Evolutionary conservation across 2,329 filamentous ascomycete species (phyloP).

Genomic region (Rhynchosporium secalis): DNA sequence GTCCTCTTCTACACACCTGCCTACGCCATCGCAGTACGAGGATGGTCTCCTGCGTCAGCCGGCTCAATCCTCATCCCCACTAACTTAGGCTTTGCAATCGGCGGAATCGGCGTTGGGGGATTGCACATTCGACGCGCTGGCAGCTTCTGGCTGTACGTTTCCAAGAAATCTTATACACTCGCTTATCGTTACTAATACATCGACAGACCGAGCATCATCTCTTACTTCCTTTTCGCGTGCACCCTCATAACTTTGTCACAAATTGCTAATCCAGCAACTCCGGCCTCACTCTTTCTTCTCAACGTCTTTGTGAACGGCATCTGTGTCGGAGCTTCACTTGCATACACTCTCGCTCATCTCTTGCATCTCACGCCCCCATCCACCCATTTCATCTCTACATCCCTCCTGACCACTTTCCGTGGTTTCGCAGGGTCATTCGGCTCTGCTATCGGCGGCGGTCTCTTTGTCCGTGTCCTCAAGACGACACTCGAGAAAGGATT

Average conservation of each 20-base stretch:
- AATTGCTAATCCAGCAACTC: slow-evolving; percentile 53
- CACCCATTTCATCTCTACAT: slow-evolving; percentile 73
- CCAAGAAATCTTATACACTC: background rate
- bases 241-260: slow-evolving; percentile 58
- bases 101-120: slow-evolving; percentile 71
- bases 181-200: slow-evolving; percentile 8
- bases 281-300: slow-evolving; percentile 55
- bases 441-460: slow-evolving; percentile 73
- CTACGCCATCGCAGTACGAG: slow-evolving; percentile 74
- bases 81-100: slow-evolving; percentile 74
- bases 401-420: slow-evolving; percentile 75
- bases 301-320: slow-evolving; percentile 71
- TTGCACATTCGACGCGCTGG: slow-evolving; percentile 73
- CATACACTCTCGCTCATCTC: slow-evolving; percentile 79
- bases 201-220: slow-evolving; percentile 54
- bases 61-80: slow-evolving; percentile 79
- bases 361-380: slow-evolving; percentile 68
- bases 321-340: slow-evolving; percentile 69
- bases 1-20: slow-evolving; percentile 80
- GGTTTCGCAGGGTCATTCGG: slow-evolving; percentile 82
- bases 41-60: slow-evolving; percentile 66
- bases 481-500: slow-evolving; percentile 41
- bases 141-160: slow-evolving; percentile 63
- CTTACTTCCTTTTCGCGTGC: slow-evolving; percentile 61
- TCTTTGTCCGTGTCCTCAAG: slow-evolving; percentile 36